These are phyloP conservation scores for Phytophthora pisi DNA, from an alignment of 352 stramenopile species.

Conservation along the genomic window DNA sequence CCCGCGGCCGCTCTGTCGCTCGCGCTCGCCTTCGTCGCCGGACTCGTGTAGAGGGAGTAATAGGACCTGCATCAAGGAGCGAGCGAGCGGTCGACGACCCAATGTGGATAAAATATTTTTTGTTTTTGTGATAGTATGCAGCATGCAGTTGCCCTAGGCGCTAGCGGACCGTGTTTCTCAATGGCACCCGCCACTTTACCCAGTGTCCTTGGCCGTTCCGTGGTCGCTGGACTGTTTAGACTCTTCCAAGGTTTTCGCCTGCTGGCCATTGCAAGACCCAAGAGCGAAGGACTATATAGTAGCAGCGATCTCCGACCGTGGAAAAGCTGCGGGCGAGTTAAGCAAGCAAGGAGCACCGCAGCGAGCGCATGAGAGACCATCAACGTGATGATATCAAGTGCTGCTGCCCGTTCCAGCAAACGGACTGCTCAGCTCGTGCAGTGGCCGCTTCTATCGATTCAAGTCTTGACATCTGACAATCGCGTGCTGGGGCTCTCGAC, in stretches of 20 bases:
- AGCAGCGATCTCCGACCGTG: background rate
- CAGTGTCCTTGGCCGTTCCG: background rate
- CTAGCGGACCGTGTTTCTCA: background rate
- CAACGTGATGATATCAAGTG: no score
- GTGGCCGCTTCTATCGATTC: background rate
- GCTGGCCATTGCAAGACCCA: no score
- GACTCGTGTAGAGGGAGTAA: conserved; percentile 12
- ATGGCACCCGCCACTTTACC: background rate
- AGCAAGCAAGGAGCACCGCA: background rate
- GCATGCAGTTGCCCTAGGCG: background rate
- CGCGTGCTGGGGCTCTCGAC: background rate
- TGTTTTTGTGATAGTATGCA: background rate
- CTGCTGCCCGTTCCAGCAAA: no score
- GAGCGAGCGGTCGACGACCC: background rate
- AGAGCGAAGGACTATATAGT: background rate
- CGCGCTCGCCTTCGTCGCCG: conserved; percentile 26
- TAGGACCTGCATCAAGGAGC: no score
- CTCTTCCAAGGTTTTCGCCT: no score
- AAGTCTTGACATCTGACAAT: background rate
- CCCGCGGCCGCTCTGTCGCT: conserved; percentile 8
- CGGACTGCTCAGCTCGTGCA: background rate
- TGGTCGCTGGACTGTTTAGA: background rate
- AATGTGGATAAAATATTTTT: conserved; percentile 5
- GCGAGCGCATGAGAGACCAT: background rate
- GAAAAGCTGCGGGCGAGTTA: background rate